A percentile compares a stretch with the other conserved stretches of the same genome.
Conservation (phyloP, 176 grass and related monocot species). For the Oryza brachyantha region DNA sequence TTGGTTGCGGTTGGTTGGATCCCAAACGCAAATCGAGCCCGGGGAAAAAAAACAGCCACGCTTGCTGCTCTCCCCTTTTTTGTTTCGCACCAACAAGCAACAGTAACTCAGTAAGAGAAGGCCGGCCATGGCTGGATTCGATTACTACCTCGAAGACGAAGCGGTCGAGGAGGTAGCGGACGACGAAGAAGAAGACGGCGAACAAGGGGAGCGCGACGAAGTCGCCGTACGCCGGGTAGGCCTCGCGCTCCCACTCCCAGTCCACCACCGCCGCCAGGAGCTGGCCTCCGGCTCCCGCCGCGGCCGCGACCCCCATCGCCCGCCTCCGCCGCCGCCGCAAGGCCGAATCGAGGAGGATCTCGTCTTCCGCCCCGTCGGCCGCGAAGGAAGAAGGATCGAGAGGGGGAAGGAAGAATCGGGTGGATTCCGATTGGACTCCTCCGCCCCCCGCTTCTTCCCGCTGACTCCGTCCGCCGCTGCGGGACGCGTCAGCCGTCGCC, state of each 20-base stretch:
- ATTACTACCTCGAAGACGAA: slow-evolving; percentile 93
- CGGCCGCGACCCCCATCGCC: slow-evolving; percentile 20
- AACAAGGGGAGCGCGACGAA: slow-evolving; percentile 71
- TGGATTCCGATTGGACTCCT: neutral
- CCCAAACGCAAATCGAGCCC: neutral
- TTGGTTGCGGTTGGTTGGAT: neutral
- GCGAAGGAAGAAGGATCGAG: neutral
- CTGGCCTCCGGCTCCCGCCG: neutral
- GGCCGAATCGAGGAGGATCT: neutral
- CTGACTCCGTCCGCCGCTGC: neutral
- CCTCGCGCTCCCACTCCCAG: slow-evolving; percentile 70
- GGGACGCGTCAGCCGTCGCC: neutral
- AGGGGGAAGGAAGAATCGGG: neutral
- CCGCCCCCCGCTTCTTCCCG: no score
- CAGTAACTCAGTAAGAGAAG: no score
- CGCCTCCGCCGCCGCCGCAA: neutral
- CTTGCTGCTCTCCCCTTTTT: no score
- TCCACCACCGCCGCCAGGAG: slow-evolving; percentile 20
- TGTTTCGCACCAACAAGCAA: neutral
- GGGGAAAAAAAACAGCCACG: neutral
- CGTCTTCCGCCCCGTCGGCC: neutral
- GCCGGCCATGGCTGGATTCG: no score
- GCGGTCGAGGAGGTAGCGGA: slow-evolving; percentile 75
- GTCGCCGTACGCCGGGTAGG: slow-evolving; percentile 67
- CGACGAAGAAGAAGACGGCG: slow-evolving; percentile 67